Evolutionary conservation across 768 basidiomycete species (phyloP).

Genomic region (Boletus speciosus): DNA sequence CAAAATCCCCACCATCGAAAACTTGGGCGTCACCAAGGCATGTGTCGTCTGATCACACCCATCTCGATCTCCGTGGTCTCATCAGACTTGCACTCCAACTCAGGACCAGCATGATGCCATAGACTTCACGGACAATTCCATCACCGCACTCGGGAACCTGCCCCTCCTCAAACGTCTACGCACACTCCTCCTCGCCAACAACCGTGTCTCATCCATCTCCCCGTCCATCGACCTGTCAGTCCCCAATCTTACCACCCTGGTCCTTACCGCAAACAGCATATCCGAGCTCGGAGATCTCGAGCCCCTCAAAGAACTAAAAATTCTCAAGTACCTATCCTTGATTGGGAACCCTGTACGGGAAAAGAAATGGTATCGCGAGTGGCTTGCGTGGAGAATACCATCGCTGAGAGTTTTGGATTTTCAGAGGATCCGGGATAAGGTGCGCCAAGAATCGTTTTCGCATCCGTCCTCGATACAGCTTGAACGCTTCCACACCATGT

Average conservation of each 20-base stretch:
- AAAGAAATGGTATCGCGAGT: conserved; percentile 96
- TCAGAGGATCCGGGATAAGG: conserved; percentile 92
- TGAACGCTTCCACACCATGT: conserved; percentile 28
- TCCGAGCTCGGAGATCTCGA: conserved; percentile 82
- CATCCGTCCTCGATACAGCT: conserved; percentile 19
- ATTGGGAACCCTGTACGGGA: conserved; percentile 82
- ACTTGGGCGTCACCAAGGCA: conserved; percentile 89
- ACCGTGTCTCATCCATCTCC: conserved; percentile 82
- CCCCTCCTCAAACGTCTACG: conserved; percentile 82
- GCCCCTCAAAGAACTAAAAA: conserved; percentile 70
- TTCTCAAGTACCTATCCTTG: conserved; percentile 72
- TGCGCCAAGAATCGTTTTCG: conserved; percentile 46
- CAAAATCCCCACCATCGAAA: conserved; percentile 95
- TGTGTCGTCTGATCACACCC: conserved; percentile 28
- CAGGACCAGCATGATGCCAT: conserved; percentile 94
- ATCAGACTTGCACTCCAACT: conserved; percentile 7
- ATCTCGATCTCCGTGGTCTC: conserved; percentile 11
- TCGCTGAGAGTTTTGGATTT: conserved; percentile 91
- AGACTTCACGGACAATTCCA: conserved; percentile 90
- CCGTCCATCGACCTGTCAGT: conserved; percentile 77
- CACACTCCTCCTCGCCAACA: conserved; percentile 85
- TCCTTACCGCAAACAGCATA: conserved; percentile 81
- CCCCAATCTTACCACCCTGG: conserved; percentile 79
- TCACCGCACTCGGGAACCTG: conserved; percentile 77
- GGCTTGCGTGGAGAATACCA: conserved; percentile 87